Evolutionary conservation across 768 basidiomycete genomes (phyloP), one percentile per base, ranked within the genome.

Genomic region (Leccinellum luteum): DNA sequence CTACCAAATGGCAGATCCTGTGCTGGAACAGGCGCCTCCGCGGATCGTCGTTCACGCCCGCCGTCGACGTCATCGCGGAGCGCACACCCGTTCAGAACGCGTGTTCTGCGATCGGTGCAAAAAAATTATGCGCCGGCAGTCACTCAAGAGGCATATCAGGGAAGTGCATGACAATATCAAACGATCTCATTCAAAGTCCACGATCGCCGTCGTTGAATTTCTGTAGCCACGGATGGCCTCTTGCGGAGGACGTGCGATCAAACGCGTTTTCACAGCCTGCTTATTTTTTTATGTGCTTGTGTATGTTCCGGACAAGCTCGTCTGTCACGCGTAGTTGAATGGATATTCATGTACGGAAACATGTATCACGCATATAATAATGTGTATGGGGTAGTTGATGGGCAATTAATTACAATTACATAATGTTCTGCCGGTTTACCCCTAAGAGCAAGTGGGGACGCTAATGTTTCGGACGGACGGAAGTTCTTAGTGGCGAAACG

Each of bases 81-180:
- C 44, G 10, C 41, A 13, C 32, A 25, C 19, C 25, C 54, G 41
- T 17, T 45, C 45, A 31, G 54, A 52, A 17, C 32, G 3, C 17
- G 55, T 52, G 28, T 6, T 6, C 1, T 62, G 61, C 14, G 48
- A 51, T 7, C 38, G 7, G 12, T 69, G 69, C 54, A 12, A 25
- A 1, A 69, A 65, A 43, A 0, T 0, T 0, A 61, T 69, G 65
- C 52, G 61, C 2, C 59, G 13, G 32, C 59, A 62, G 17, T 71
- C 69, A 1, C 41, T 62, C 0, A 59, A 2, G 17, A 57, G 69
- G 27, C 69, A 69, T 31, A n/a, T 58, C 0, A 57, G 30, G 4
- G 69, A 69, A 17, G 61, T 69, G 0, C 69, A 69, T 4, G 8
- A 63, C 0, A 52, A 41, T 12, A 52, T 63, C 17, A 69, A 61